These are phyloP conservation scores for Fonsecaea multimorphosa DNA, from an alignment of 2,329 filamentous ascomycete genomes.

Conservation along the genomic window DNA sequence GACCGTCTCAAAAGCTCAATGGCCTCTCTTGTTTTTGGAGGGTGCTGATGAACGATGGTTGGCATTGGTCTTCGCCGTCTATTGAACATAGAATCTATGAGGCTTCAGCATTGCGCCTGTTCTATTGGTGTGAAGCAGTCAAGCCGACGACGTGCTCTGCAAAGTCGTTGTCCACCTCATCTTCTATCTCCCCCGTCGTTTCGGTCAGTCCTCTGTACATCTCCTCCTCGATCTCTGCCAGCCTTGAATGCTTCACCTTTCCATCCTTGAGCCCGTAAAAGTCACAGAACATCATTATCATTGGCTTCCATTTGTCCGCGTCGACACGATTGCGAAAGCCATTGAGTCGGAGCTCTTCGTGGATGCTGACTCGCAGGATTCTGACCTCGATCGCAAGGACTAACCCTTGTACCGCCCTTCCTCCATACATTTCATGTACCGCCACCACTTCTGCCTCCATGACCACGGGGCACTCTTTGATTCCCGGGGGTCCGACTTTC, in stretches of 20 bases:
- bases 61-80: background rate
- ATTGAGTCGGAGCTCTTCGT: constrained; percentile 45
- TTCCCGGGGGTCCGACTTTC: constrained; percentile 45
- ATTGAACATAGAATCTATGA: constrained; percentile 1
- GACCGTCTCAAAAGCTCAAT: background rate
- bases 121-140: constrained; percentile 12
- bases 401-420: constrained; percentile 42
- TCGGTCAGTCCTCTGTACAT: constrained; percentile 24
- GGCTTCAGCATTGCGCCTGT: background rate
- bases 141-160: constrained; percentile 20
- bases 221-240: constrained; percentile 34
- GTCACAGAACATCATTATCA: constrained; percentile 56
- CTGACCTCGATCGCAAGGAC: constrained; percentile 47
- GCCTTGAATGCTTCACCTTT: constrained; percentile 24
- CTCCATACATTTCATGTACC: constrained; percentile 45
- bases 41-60: background rate
- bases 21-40: background rate
- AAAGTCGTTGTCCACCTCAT: constrained; percentile 6
- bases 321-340: constrained; percentile 51
- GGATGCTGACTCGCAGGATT: constrained; percentile 47
- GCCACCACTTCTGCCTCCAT: constrained; percentile 52
- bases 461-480: constrained; percentile 51
- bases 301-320: constrained; percentile 52
- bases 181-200: constrained; percentile 15
- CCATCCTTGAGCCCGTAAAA: constrained; percentile 48